A percentile compares a stretch with the other conserved stretches of the same genome.
phyloP scores from a whole-genome alignment of 1,139 yeast species.

The Saccharomyces hybrid region DNA sequence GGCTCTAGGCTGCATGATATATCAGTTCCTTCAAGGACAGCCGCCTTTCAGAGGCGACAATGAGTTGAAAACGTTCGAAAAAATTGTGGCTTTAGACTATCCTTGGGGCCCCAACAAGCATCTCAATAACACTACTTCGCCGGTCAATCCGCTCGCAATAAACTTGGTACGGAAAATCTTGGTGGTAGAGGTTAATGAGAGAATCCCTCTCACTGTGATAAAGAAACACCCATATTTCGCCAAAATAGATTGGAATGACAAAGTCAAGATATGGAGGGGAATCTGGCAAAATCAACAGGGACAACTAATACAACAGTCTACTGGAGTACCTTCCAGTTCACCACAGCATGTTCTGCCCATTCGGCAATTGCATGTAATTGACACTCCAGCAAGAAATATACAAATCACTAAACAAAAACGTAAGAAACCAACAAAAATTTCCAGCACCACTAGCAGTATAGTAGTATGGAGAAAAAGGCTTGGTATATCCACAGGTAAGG shows the following conservation, averaged over 20 bases:
- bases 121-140: constrained; percentile 8
- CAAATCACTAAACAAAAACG: constrained; percentile 26
- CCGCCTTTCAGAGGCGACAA: constrained; percentile 78
- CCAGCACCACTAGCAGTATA: constrained; percentile 29
- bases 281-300: constrained; percentile 22
- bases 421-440: constrained; percentile 26
- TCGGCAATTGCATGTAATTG: constrained; percentile 24
- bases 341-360: constrained; percentile 6
- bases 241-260: constrained; percentile 56
- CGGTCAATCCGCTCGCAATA: constrained; percentile 41
- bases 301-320: not conserved
- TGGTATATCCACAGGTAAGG: constrained; percentile 18
- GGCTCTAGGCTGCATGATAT: constrained; percentile 76
- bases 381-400: constrained; percentile 23
- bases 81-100: constrained; percentile 56
- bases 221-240: constrained; percentile 71
- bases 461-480: constrained; percentile 32
- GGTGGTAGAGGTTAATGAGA: constrained; percentile 52
- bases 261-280: constrained; percentile 57
- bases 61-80: constrained; percentile 66
- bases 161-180: constrained; percentile 50
- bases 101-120: constrained; percentile 39
- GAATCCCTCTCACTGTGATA: constrained; percentile 58
- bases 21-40: constrained; percentile 65
- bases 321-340: not conserved